phyloP scores from a whole-genome alignment of 805 yeast genomes.

The Metschnikowia aberdeeniae region DNA sequence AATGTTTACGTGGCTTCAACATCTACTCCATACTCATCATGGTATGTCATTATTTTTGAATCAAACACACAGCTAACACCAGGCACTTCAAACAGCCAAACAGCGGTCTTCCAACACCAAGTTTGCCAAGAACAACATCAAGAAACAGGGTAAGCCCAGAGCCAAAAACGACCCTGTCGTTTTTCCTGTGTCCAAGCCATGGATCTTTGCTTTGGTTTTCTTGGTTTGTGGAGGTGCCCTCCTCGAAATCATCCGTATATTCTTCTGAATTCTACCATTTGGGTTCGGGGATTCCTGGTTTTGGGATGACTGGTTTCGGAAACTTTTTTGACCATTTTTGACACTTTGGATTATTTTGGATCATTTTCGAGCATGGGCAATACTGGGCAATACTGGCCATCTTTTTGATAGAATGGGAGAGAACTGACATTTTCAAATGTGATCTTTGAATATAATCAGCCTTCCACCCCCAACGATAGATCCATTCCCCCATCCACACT shows the following conservation, averaged over 20 bases:
- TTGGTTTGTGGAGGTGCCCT: conserved; percentile 80
- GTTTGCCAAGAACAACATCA: conserved; percentile 69
- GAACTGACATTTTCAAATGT: too few relatives aligned
- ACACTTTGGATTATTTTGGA: too few relatives aligned
- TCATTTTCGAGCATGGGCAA: too few relatives aligned
- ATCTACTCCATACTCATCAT: neutral
- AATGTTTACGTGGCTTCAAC: neutral
- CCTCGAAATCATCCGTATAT: conserved; percentile 57
- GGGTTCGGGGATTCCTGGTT: too few relatives aligned
- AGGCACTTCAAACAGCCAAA: conserved; percentile 79
- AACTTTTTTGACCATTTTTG: too few relatives aligned
- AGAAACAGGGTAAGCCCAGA: conserved; percentile 72
- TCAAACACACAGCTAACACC: neutral
- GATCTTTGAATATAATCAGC: too few relatives aligned
- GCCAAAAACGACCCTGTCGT: conserved; percentile 32
- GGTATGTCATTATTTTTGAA: neutral
- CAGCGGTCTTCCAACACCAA: conserved; percentile 86
- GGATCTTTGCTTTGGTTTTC: conserved; percentile 62
- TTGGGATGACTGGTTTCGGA: too few relatives aligned
- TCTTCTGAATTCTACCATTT: conserved; percentile 27
- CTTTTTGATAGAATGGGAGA: too few relatives aligned
- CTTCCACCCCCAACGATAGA: too few relatives aligned
- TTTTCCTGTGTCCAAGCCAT: conserved; percentile 56
- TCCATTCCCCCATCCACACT: too few relatives aligned
- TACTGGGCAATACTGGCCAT: too few relatives aligned